These are phyloP conservation scores for Metschnikowia colocasiae DNA, from an alignment of 805 yeast genomes.

Conservation along the genomic window DNA sequence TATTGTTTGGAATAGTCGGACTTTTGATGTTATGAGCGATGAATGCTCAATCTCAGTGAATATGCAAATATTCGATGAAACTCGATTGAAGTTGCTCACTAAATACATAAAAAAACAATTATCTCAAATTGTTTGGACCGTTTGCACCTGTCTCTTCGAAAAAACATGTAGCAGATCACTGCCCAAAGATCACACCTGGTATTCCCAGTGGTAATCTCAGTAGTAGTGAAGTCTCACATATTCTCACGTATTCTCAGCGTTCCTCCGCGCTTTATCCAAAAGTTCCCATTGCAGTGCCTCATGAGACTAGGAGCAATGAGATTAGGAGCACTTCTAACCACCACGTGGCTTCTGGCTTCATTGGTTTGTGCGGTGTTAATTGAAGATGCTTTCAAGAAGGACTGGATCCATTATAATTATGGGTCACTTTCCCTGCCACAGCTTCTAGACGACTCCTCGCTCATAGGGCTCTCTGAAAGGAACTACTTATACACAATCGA, in stretches of 20 bases:
- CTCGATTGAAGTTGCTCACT: too few relatives aligned
- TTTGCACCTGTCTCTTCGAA: too few relatives aligned
- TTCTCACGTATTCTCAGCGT: neutral
- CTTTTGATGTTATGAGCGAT: too few relatives aligned
- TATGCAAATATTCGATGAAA: too few relatives aligned
- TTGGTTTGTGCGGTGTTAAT: conserved; percentile 25
- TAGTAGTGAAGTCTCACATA: too few relatives aligned
- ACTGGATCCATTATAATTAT: conserved; percentile 50
- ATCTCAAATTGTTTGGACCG: too few relatives aligned
- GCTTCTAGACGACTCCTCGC: conserved; percentile 15
- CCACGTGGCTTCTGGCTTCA: conserved; percentile 4
- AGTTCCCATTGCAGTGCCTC: neutral
- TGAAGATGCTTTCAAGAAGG: conserved; percentile 53
- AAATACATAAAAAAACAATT: too few relatives aligned
- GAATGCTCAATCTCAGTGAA: too few relatives aligned
- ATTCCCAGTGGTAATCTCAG: neutral
- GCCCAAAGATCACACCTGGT: too few relatives aligned
- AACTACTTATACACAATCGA: conserved; percentile 22
- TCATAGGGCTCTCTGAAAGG: conserved; percentile 23
- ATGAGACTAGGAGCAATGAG: conserved; percentile 8
- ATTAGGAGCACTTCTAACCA: neutral
- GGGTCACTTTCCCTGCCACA: conserved; percentile 32
- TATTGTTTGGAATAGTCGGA: too few relatives aligned
- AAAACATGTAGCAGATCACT: too few relatives aligned
- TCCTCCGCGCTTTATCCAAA: neutral